Evolutionary conservation across 75 land plant genomes (phyloP), one percentile per base, ranked within the genome.

Genomic region (Picea sitchensis): DNA sequence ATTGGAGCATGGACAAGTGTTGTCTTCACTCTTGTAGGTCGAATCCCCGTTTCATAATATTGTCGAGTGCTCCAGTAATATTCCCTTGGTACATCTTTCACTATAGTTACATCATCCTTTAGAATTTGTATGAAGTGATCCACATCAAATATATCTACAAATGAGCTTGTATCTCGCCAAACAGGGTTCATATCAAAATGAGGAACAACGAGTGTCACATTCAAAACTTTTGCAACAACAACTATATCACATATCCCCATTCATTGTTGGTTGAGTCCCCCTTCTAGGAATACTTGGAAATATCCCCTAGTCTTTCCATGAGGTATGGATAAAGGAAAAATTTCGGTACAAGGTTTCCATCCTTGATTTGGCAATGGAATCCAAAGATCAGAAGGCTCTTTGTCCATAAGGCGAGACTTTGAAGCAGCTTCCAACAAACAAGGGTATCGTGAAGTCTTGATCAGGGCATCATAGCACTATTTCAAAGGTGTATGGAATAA

Each of bases 221-320:
- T 94, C 77, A 96, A 81, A 51, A 96, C 89, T 81, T 90, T 96
- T 61, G 98, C 94, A 80, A 96, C 90, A 79, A 94, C 98, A 82
- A 96, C 96, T 51, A 93, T 96, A 86, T 96, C 99, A 89, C 99
- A 96, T 58, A 96, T 87, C 83, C 98, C 99, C 96, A 96, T 96
- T 77, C 97, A 85, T 80, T 96, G 99, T 78, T 96, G 97, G 84
- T 96, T 94, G 69, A 96, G 59, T 14, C 99, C 96, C 73, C 99
- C 99, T 79, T 96, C 98, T 65, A 96, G 84, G 80, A 96, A 96
- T 9, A 96, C 94, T 83, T 96, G 96, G 57, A 96, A 60, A 79
- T 87, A 96, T 78, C 94, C 96, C 20, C 61, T 59, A 41, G n/a
- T n/a, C n/a, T n/a, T n/a, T n/a, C n/a, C n/a, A n/a, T n/a, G n/a